Percentiles rank a stretch among this genome's conserved stretches.
These are phyloP conservation scores for Fusarium nygamai DNA, from an alignment of 2,329 filamentous ascomycete species.

Conservation along the genomic window DNA sequence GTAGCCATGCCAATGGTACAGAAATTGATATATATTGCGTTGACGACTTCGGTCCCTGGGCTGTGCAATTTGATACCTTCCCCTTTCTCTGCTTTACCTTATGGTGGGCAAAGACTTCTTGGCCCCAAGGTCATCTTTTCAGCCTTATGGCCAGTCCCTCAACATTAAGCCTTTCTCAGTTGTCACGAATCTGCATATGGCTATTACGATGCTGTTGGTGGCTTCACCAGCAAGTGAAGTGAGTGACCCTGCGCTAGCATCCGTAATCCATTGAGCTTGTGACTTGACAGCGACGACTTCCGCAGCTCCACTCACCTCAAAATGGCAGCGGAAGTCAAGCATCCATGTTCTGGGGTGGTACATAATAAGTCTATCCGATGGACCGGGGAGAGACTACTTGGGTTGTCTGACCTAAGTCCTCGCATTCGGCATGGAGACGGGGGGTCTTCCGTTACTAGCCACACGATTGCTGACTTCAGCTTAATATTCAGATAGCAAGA, in stretches of 20 bases:
- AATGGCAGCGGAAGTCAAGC: neutral
- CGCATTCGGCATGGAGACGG: neutral
- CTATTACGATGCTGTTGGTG: neutral
- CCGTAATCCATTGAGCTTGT: neutral
- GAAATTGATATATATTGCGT: neutral
- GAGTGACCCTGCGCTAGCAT: neutral
- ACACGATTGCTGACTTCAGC: neutral
- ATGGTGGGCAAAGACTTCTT: neutral
- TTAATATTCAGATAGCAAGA: neutral
- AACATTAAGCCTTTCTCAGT: rapidly evolving
- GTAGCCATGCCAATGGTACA: neutral
- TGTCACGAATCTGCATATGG: neutral
- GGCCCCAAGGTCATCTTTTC: rapidly evolving
- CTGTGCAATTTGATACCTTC: neutral
- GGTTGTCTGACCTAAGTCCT: neutral
- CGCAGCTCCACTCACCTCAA: neutral
- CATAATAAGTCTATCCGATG: neutral
- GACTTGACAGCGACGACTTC: neutral
- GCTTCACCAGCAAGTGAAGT: neutral
- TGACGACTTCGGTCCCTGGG: neutral
- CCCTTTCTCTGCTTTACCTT: neutral
- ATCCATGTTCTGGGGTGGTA: neutral
- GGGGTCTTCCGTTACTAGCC: neutral
- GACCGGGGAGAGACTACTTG: neutral
- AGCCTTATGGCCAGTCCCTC: neutral